Evolutionary conservation across 2,329 filamentous ascomycete genomes (phyloP).

Genomic region (Bipolaris zeicola): DNA sequence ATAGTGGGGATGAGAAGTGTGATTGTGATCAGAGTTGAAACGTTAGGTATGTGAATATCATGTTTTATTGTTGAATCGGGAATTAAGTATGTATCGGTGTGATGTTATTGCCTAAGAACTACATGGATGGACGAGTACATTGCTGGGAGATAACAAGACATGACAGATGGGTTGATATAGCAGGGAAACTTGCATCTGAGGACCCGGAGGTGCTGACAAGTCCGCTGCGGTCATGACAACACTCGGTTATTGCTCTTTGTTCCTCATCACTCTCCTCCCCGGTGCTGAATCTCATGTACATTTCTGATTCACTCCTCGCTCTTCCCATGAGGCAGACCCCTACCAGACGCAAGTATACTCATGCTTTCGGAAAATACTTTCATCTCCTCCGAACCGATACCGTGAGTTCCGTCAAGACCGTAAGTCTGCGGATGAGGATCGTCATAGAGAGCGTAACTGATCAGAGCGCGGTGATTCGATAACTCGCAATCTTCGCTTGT

Average conservation of each 20-base stretch:
- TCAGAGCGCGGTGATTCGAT: slow-evolving; percentile 4
- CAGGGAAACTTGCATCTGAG: neutral
- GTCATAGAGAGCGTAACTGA: slow-evolving; percentile 14
- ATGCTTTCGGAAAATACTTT: slow-evolving; percentile 4
- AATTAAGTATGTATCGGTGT: too few relatives aligned
- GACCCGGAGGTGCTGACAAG: neutral
- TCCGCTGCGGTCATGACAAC: neutral
- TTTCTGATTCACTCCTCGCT: neutral
- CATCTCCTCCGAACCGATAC: neutral
- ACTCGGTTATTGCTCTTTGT: too few relatives aligned
- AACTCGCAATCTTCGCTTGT: slow-evolving; percentile 9
- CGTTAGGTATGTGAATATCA: too few relatives aligned
- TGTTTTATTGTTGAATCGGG: too few relatives aligned
- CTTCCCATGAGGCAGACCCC: slow-evolving; percentile 5
- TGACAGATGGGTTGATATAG: too few relatives aligned
- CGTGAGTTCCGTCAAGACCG: slow-evolving; percentile 21
- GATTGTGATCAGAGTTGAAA: too few relatives aligned
- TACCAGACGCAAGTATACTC: slow-evolving; percentile 14
- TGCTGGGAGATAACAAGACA: too few relatives aligned
- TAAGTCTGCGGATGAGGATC: slow-evolving; percentile 14
- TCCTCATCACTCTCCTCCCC: too few relatives aligned
- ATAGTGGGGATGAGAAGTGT: too few relatives aligned
- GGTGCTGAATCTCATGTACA: neutral
- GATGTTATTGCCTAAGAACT: too few relatives aligned
- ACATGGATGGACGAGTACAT: too few relatives aligned